A percentile compares a stretch with the other conserved stretches of the same genome.
These are phyloP conservation scores for Hypoxylon crocopeplum DNA, from an alignment of 495 filamentous ascomycete species.

Conservation along the genomic window DNA sequence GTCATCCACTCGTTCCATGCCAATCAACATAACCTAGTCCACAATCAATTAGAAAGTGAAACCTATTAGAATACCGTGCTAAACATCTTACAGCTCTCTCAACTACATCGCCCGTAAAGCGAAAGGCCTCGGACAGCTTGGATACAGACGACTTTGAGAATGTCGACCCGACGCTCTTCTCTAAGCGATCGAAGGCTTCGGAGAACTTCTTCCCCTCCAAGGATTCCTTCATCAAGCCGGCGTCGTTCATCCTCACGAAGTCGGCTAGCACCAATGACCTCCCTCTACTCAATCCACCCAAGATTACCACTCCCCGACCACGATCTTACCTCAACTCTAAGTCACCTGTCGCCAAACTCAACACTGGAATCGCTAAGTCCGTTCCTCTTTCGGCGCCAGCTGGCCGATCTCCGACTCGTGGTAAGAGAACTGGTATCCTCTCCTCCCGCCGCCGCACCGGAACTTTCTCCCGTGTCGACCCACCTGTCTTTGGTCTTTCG, in stretches of 20 bases:
- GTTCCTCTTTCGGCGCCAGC: constrained; percentile 61
- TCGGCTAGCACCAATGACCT: constrained; percentile 46
- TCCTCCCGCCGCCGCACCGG: constrained; percentile 63
- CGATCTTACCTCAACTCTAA: constrained; percentile 54
- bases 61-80: constrained; percentile 20
- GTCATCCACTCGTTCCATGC: background rate
- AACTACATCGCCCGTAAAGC: constrained; percentile 45
- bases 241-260: constrained; percentile 51
- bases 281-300: constrained; percentile 38
- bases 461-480: constrained; percentile 65
- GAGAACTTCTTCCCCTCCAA: constrained; percentile 55
- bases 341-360: constrained; percentile 51
- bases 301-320: constrained; percentile 49
- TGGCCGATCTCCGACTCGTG: constrained; percentile 67
- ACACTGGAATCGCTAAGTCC: constrained; percentile 46
- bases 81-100: constrained; percentile 46
- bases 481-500: constrained; percentile 53
- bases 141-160: constrained; percentile 76
- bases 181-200: constrained; percentile 73
- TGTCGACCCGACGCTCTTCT: constrained; percentile 72
- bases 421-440: constrained; percentile 68
- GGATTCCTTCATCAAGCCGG: constrained; percentile 56
- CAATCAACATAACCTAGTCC: constrained; percentile 2
- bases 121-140: constrained; percentile 53
- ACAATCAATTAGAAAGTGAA: background rate